These are phyloP conservation scores for Paragyromitra xinjiangensis DNA, from an alignment of 495 filamentous ascomycete species.

Conservation along the genomic window DNA sequence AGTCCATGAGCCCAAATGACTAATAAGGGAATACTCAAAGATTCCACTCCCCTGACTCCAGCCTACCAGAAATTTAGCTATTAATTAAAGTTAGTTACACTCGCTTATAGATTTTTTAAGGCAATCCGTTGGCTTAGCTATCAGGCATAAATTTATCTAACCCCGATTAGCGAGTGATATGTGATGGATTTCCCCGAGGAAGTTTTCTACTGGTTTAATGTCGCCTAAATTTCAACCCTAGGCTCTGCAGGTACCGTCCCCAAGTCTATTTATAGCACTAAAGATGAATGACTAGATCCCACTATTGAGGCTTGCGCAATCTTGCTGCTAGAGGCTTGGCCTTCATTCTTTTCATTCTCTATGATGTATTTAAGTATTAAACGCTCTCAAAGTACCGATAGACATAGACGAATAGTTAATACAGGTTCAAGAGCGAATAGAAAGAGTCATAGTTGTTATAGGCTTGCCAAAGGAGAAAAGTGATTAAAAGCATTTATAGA, in stretches of 20 bases:
- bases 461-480: neutral
- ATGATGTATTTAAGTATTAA: neutral
- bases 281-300: neutral
- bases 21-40: neutral
- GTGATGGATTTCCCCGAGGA: neutral
- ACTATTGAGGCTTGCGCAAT: neutral
- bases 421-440: neutral
- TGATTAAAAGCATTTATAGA: conserved; percentile 29
- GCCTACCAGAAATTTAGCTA: neutral
- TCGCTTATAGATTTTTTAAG: neutral
- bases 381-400: neutral
- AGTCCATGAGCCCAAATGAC: neutral
- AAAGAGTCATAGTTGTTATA: neutral
- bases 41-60: neutral
- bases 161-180: neutral
- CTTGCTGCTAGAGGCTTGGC: neutral
- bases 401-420: neutral
- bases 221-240: neutral
- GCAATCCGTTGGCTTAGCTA: too few relatives aligned
- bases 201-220: neutral
- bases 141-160: too few relatives aligned
- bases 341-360: neutral
- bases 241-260: too few relatives aligned
- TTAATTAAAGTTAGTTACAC: neutral
- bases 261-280: neutral